Evolutionary conservation across 257 asterid genomes (phyloP).

Genomic region (Avicennia marina): DNA sequence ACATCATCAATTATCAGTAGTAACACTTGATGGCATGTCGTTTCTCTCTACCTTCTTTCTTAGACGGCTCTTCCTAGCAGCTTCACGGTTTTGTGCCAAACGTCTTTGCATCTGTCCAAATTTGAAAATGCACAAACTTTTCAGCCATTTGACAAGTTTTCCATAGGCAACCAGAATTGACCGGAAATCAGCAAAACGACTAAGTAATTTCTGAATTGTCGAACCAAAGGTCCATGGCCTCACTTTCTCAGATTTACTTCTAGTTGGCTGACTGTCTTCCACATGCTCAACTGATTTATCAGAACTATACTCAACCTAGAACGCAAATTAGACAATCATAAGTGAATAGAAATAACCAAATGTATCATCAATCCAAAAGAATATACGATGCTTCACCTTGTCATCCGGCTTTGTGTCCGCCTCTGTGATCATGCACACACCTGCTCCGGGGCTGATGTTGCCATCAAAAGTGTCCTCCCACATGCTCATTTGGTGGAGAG

Average conservation of each 20-base stretch:
- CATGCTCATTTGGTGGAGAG: slow-evolving; percentile 68
- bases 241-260: slow-evolving; percentile 68
- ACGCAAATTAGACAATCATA: neutral
- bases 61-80: slow-evolving; percentile 87
- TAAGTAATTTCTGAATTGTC: too few relatives aligned
- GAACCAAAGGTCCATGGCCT: neutral
- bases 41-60: slow-evolving; percentile 69
- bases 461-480: slow-evolving; percentile 74
- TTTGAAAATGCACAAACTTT: neutral
- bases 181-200: neutral
- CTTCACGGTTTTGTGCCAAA: slow-evolving; percentile 91
- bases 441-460: slow-evolving; percentile 41
- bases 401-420: slow-evolving; percentile 43
- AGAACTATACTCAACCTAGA: slow-evolving; percentile 53
- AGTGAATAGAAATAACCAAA: neutral
- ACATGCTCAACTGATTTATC: slow-evolving; percentile 53
- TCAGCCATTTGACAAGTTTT: too few relatives aligned
- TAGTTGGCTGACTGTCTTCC: slow-evolving; percentile 48
- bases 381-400: slow-evolving; percentile 40
- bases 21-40: neutral
- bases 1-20: neutral
- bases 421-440: slow-evolving; percentile 36
- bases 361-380: neutral
- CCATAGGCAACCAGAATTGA: too few relatives aligned
- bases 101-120: slow-evolving; percentile 63